Percentiles rank a stretch among this genome's conserved stretches.
Evolutionary conservation across 2,329 filamentous ascomycete species (phyloP).

Genomic region (Boeremia lycopersici): DNA sequence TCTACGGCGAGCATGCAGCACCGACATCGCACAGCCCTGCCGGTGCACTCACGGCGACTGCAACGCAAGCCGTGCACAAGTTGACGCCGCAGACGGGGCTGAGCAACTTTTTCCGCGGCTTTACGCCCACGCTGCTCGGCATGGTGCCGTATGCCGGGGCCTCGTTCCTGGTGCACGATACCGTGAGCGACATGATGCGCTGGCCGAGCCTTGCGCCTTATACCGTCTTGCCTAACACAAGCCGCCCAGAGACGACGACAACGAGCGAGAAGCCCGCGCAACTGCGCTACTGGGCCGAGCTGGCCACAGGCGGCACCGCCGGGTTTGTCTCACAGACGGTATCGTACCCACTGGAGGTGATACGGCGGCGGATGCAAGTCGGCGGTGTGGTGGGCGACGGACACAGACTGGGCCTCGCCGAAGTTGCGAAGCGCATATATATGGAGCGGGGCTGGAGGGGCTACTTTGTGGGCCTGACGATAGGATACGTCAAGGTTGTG

Average conservation of each 20-base stretch:
- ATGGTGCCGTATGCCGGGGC: constrained; percentile 98
- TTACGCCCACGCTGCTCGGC: constrained; percentile 84
- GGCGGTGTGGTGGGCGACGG: constrained; percentile 93
- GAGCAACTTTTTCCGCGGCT: constrained; percentile 93
- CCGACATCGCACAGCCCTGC: constrained; percentile 34
- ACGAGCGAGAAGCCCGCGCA: constrained; percentile 66
- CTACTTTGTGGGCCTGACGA: constrained; percentile 91
- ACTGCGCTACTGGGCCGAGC: constrained; percentile 83
- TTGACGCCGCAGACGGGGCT: constrained; percentile 71
- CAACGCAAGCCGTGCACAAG: constrained; percentile 55
- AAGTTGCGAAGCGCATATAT: constrained; percentile 78
- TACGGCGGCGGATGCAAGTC: constrained; percentile 93
- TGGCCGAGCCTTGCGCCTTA: constrained; percentile 69
- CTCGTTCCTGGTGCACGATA: constrained; percentile 95
- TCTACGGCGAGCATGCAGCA: constrained; percentile 75
- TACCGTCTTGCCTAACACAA: constrained; percentile 73
- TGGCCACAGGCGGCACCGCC: constrained; percentile 81
- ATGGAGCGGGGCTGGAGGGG: constrained; percentile 76
- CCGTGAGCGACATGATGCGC: constrained; percentile 82
- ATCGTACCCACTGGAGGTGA: constrained; percentile 92
- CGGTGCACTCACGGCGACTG: constrained; percentile 50
- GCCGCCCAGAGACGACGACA: constrained; percentile 41
- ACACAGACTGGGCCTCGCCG: constrained; percentile 74
- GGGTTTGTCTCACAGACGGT: constrained; percentile 89
- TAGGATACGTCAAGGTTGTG: constrained; percentile 93